A percentile compares a stretch with the other conserved stretches of the same genome.
Conservation (phyloP, 257 asterid genomes). For the Primulina eburnea region DNA sequence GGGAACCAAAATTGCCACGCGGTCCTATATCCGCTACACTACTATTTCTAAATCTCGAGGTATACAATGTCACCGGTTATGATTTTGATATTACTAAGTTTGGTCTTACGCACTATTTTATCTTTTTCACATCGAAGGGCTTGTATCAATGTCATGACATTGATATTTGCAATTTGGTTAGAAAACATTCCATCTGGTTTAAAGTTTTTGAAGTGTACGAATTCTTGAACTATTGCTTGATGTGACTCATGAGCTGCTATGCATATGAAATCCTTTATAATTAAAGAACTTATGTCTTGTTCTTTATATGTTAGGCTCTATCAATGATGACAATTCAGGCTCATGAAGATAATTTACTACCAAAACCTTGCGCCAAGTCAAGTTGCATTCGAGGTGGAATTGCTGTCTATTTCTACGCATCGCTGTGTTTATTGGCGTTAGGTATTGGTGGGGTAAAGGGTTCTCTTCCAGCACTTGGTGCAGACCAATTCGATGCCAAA, state of each 20-base stretch:
- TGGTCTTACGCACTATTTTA: background rate
- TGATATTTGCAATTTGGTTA: background rate
- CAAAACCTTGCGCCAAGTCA: conserved; percentile 56
- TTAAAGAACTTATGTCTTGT: background rate
- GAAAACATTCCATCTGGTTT: conserved; percentile 1
- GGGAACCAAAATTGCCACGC: background rate
- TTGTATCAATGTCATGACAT: background rate
- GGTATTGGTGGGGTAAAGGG: conserved; percentile 78
- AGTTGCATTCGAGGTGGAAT: conserved; percentile 55
- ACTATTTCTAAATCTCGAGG: too few species aligned
- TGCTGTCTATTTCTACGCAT: conserved; percentile 57
- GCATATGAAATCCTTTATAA: background rate
- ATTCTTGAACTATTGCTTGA: conserved; percentile 19
- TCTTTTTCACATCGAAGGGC: background rate
- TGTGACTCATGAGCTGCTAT: conserved; percentile 30
- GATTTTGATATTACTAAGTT: background rate
- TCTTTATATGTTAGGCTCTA: conserved; percentile 44
- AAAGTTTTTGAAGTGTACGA: background rate
- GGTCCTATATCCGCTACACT: background rate
- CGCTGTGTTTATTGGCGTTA: conserved; percentile 56
- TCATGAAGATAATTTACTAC: conserved; percentile 45
- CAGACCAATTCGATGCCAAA: conserved; percentile 71
- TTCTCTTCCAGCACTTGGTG: conserved; percentile 81
- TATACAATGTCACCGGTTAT: background rate
- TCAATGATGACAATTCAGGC: conserved; percentile 81